A percentile compares a stretch with the other conserved stretches of the same genome.
These are phyloP conservation scores for Kitagawia praeruptora DNA, from an alignment of 129 eudicot genomes.

Conservation along the genomic window DNA sequence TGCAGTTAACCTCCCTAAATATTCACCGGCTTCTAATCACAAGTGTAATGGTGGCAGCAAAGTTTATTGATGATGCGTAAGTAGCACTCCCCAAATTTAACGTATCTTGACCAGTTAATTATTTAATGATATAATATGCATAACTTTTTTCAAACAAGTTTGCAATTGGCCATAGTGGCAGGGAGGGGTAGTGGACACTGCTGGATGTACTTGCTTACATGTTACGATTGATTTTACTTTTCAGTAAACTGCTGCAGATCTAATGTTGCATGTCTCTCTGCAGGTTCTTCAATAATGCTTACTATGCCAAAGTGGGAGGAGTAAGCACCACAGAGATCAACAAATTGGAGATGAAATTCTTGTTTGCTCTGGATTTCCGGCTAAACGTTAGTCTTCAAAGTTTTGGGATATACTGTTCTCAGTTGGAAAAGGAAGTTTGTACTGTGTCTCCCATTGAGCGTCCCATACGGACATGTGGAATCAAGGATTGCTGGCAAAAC, in stretches of 20 bases:
- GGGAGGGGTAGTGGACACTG: background rate
- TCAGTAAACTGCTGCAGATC: background rate
- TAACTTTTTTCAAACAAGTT: background rate
- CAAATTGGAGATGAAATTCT: conserved; percentile 56
- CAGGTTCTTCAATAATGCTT: conserved; percentile 70
- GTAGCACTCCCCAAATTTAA: conserved; percentile 18
- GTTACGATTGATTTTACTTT: background rate
- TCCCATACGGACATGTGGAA: conserved; percentile 29
- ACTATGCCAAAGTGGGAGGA: conserved; percentile 81
- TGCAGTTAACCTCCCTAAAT: conserved; percentile 47
- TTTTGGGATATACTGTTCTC: conserved; percentile 41
- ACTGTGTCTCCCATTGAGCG: conserved; percentile 26
- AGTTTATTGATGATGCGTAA: conserved; percentile 81
- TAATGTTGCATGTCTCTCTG: background rate
- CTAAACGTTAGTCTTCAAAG: conserved; percentile 43
- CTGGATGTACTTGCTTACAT: background rate
- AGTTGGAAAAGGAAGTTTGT: conserved; percentile 27
- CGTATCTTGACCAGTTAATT: background rate
- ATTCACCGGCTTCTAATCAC: conserved; percentile 76
- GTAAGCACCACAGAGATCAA: conserved; percentile 56
- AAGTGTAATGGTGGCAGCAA: conserved; percentile 67
- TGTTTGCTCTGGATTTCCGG: conserved; percentile 53
- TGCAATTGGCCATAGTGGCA: background rate
- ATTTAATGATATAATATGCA: background rate
- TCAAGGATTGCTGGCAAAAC: conserved; percentile 42